Percentiles rank a stretch among this genome's conserved stretches.
phyloP scores from a whole-genome alignment of 2,329 filamentous ascomycete genomes.

The Huntiella bhutanensis region DNA sequence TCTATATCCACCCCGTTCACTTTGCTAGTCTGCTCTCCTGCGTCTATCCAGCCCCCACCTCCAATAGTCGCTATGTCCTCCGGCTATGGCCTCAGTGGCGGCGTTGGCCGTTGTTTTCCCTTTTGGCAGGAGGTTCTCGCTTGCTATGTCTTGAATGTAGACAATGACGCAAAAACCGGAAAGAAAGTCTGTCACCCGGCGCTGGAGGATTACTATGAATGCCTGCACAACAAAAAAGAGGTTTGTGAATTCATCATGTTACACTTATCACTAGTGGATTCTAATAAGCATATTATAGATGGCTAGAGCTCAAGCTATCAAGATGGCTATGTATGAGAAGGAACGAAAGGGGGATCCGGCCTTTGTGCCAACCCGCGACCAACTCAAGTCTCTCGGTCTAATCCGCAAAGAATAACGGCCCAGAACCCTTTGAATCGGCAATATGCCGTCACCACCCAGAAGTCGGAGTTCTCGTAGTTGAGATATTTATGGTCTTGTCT shows the following conservation, averaged over 20 bases:
- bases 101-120: slow-evolving; percentile 74
- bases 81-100: slow-evolving; percentile 64
- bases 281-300: slow-evolving; percentile 31
- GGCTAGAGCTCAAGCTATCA: slow-evolving; percentile 57
- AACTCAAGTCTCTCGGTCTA: slow-evolving; percentile 75
- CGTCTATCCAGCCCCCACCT: neutral
- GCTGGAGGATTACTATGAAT: slow-evolving; percentile 97
- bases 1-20: neutral
- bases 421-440: neutral
- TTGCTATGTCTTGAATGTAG: slow-evolving; percentile 92
- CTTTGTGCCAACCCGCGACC: slow-evolving; percentile 65
- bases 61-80: slow-evolving; percentile 43
- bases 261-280: neutral
- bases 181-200: slow-evolving; percentile 74
- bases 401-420: slow-evolving; percentile 57
- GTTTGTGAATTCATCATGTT: slow-evolving; percentile 31
- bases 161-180: slow-evolving; percentile 55
- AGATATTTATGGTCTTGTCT: too few relatives aligned
- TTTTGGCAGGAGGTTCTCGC: slow-evolving; percentile 99
- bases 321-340: slow-evolving; percentile 60
- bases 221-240: slow-evolving; percentile 97
- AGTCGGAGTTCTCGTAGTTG: neutral
- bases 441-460: neutral
- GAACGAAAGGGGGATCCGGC: slow-evolving; percentile 40
- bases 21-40: neutral